Conservation (phyloP, 352 stramenopile genomes). For the Globisporangium ultimum region DNA sequence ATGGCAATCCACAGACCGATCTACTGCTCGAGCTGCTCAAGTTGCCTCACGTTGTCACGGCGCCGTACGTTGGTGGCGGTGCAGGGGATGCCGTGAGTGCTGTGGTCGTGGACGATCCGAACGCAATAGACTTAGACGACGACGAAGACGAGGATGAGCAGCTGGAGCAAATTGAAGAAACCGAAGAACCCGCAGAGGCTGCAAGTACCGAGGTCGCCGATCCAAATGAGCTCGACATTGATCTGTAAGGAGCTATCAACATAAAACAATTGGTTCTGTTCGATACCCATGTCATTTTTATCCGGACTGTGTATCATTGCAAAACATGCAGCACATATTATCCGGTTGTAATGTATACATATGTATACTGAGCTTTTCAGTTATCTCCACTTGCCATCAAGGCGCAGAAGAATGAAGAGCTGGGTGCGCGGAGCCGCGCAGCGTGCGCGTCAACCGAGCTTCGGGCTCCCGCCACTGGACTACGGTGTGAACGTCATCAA, state of each 20-base stretch:
- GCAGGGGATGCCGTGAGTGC: not conserved
- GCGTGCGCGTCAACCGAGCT: conserved; percentile 39
- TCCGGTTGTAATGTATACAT: too few species aligned
- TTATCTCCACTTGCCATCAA: too few species aligned
- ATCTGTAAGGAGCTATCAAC: conserved; percentile 11
- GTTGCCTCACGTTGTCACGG: conserved; percentile 92
- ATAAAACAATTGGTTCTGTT: not conserved
- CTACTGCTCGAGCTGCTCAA: conserved; percentile 89
- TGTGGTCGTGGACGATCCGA: conserved; percentile 36
- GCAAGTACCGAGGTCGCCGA: conserved; percentile 5
- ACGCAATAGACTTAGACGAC: conserved; percentile 56
- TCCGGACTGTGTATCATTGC: not conserved
- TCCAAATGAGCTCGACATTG: conserved; percentile 33
- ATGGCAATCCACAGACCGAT: conserved; percentile 96
- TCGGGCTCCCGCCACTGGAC: conserved; percentile 50
- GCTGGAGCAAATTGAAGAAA: not conserved
- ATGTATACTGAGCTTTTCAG: too few species aligned
- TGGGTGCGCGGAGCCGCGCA: conserved; percentile 67
- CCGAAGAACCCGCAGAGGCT: not conserved
- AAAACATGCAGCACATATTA: conserved; percentile 13
- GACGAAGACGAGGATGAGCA: conserved; percentile 25
- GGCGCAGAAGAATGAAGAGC: conserved; percentile 40
- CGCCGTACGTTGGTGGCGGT: conserved; percentile 57
- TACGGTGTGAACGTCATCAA: conserved; percentile 53
- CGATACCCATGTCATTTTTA: not conserved